These are phyloP conservation scores for Torulaspora gathmanii DNA, from an alignment of 805 yeast genomes.

Conservation along the genomic window DNA sequence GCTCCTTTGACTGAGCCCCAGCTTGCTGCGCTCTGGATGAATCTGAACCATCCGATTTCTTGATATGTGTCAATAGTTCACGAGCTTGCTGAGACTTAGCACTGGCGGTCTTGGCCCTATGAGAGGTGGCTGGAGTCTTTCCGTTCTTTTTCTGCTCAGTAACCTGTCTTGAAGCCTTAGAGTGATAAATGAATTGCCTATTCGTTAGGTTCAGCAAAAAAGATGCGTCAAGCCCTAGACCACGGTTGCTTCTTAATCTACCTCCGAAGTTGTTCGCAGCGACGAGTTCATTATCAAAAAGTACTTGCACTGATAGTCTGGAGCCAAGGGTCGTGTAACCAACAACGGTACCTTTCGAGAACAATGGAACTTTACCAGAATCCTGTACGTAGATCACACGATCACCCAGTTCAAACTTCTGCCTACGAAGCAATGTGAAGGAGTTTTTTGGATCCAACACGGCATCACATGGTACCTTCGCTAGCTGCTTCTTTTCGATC, in stretches of 20 bases:
- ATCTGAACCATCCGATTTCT: constrained; percentile 28
- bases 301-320: constrained; percentile 58
- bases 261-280: constrained; percentile 83
- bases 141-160: constrained; percentile 34
- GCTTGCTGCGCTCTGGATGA: not conserved
- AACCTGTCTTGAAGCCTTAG: constrained; percentile 51
- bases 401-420: constrained; percentile 81
- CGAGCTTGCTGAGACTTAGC: constrained; percentile 36
- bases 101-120: constrained; percentile 28
- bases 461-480: constrained; percentile 81
- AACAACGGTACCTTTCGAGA: constrained; percentile 85
- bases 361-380: constrained; percentile 84
- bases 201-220: constrained; percentile 72
- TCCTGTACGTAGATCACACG: constrained; percentile 80
- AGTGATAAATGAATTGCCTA: constrained; percentile 71
- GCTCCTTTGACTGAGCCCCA: not conserved
- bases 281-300: constrained; percentile 78
- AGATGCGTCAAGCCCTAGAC: constrained; percentile 75
- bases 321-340: constrained; percentile 59
- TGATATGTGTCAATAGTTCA: constrained; percentile 44
- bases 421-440: constrained; percentile 63
- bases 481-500: constrained; percentile 51
- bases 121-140: constrained; percentile 10
- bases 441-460: constrained; percentile 72
- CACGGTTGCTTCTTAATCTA: constrained; percentile 71